Evolutionary conservation across 2,329 filamentous ascomycete species (phyloP).

Genomic region (Microascus cirrosus): DNA sequence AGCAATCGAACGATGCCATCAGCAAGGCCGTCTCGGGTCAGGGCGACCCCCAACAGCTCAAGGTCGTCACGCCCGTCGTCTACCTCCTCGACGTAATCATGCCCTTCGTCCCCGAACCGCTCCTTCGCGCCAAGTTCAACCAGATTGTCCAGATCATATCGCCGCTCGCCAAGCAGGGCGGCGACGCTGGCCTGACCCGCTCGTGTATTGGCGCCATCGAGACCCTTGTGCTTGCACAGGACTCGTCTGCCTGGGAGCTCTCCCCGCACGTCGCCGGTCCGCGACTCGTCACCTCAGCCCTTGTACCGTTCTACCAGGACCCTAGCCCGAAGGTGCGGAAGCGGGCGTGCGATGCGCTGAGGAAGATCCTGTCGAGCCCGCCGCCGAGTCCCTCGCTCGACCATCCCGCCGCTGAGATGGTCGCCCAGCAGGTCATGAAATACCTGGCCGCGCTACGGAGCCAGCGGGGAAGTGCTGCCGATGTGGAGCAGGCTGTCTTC

Average conservation of each 20-base stretch:
- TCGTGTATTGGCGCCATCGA: constrained; percentile 90
- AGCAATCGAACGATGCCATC: constrained; percentile 57
- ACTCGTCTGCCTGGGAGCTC: constrained; percentile 78
- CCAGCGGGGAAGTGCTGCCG: constrained; percentile 46
- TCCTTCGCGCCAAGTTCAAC: constrained; percentile 89
- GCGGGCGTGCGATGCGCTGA: constrained; percentile 80
- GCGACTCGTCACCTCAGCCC: constrained; percentile 72
- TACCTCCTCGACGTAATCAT: constrained; percentile 93
- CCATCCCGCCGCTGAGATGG: constrained; percentile 92
- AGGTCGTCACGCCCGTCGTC: constrained; percentile 62
- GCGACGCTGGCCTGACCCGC: constrained; percentile 76
- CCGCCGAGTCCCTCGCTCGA: constrained; percentile 88
- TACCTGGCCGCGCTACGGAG: constrained; percentile 59
- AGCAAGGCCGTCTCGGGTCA: constrained; percentile 57
- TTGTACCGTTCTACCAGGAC: constrained; percentile 77
- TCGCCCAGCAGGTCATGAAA: constrained; percentile 78
- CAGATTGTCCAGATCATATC: constrained; percentile 83
- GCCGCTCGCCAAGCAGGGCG: constrained; percentile 71
- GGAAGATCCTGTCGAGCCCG: constrained; percentile 69
- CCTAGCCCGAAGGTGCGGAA: constrained; percentile 88
- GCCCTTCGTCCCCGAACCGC: constrained; percentile 69
- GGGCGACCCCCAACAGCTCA: neutral
- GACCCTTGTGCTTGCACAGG: constrained; percentile 81
- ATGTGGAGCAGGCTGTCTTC: constrained; percentile 74
- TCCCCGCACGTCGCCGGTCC: constrained; percentile 75